These are phyloP conservation scores for Dryas drummondii DNA, from an alignment of 306 rosid species.

Conservation along the genomic window DNA sequence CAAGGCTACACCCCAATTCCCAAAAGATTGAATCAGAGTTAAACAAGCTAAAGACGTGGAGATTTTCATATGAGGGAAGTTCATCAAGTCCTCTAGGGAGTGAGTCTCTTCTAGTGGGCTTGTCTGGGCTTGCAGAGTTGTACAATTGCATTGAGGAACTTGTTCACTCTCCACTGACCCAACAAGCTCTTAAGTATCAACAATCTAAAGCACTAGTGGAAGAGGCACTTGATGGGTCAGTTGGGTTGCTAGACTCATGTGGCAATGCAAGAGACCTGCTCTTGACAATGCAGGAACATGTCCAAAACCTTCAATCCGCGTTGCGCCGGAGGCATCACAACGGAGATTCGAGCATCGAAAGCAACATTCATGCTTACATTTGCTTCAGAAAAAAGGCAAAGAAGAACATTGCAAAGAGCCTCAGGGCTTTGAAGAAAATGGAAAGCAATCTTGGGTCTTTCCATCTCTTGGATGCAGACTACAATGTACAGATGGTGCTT, in stretches of 20 bases:
- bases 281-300: conserved; percentile 33
- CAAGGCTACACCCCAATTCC: conserved; percentile 53
- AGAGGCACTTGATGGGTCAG: conserved; percentile 50
- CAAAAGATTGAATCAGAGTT: conserved; percentile 50
- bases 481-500: conserved; percentile 24
- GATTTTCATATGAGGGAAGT: conserved; percentile 26
- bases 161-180: conserved; percentile 46
- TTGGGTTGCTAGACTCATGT: conserved; percentile 55
- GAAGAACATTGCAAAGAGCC: conserved; percentile 48
- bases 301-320: conserved; percentile 55
- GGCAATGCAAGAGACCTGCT: conserved; percentile 53
- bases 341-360: conserved; percentile 47
- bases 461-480: conserved; percentile 35
- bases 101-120: conserved; percentile 42
- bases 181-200: conserved; percentile 52
- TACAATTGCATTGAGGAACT: conserved; percentile 59
- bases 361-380: conserved; percentile 42
- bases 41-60: conserved; percentile 41
- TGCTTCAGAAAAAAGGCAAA: conserved; percentile 58
- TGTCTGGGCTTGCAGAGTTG: conserved; percentile 56
- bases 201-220: conserved; percentile 38
- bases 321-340: conserved; percentile 51
- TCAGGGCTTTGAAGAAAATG: conserved; percentile 48
- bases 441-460: conserved; percentile 33
- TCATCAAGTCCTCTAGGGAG: conserved; percentile 25